Evolutionary conservation across 306 rosid genomes (phyloP).

Genomic region (Quercus wislizeni): DNA sequence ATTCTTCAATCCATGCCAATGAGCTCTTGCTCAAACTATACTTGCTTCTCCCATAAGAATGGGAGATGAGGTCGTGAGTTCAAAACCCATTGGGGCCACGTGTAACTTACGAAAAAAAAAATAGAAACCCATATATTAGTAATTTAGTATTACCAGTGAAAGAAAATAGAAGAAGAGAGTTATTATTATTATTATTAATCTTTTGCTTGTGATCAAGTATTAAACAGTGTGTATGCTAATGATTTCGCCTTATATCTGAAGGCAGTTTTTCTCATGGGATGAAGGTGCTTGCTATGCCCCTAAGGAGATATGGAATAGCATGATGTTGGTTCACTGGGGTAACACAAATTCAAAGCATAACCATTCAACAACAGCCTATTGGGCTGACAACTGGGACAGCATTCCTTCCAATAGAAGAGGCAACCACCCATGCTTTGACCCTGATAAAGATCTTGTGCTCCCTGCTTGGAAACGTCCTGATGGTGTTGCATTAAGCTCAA

Average conservation of each 20-base stretch:
- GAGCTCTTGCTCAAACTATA: too few species aligned
- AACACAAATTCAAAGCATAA: slow-evolving; percentile 88
- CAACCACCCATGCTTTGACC: slow-evolving; percentile 89
- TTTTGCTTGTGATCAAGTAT: slow-evolving; percentile 5
- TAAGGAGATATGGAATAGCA: slow-evolving; percentile 97
- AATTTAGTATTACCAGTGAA: slow-evolving; percentile 10
- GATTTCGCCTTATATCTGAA: slow-evolving; percentile 39
- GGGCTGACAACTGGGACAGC: slow-evolving; percentile 87
- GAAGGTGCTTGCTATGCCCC: slow-evolving; percentile 99
- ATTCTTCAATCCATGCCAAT: neutral
- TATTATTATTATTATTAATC: neutral
- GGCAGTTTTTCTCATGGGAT: slow-evolving; percentile 98
- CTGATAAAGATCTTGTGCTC: slow-evolving; percentile 90
- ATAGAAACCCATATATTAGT: too few species aligned
- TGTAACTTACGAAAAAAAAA: too few species aligned
- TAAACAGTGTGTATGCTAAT: slow-evolving; percentile 27
- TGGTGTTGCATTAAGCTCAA: slow-evolving; percentile 43
- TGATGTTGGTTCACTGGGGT: slow-evolving; percentile 99
- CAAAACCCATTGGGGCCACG: too few species aligned
- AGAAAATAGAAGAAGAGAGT: slow-evolving; percentile 6
- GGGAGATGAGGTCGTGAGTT: too few species aligned
- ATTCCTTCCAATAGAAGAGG: slow-evolving; percentile 72
- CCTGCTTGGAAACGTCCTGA: slow-evolving; percentile 98
- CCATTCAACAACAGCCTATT: slow-evolving; percentile 92
- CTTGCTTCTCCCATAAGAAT: too few species aligned